Evolutionary conservation across 495 filamentous ascomycete species (phyloP).

Genomic region (Penicillium desertorum): DNA sequence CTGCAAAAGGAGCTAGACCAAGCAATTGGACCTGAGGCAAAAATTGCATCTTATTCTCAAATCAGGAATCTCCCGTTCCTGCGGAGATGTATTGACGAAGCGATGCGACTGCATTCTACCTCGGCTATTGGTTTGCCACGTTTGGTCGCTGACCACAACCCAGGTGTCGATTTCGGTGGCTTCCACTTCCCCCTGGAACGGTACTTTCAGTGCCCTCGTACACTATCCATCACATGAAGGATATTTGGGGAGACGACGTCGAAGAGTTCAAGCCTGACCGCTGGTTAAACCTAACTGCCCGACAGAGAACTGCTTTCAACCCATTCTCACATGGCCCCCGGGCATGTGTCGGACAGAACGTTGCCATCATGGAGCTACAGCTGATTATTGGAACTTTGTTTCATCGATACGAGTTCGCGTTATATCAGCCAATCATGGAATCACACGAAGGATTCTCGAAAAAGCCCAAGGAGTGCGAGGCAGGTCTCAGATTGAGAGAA

Average conservation of each 20-base stretch:
- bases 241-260: constrained; percentile 71
- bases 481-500: constrained; percentile 57
- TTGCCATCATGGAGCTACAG: constrained; percentile 82
- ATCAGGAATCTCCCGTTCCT: constrained; percentile 70
- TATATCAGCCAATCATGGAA: constrained; percentile 59
- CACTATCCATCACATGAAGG: constrained; percentile 69
- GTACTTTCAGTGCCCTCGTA: constrained; percentile 75
- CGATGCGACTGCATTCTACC: constrained; percentile 75
- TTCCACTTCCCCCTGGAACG: constrained; percentile 64
- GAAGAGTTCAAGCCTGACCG: constrained; percentile 75
- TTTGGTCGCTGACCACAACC: constrained; percentile 55
- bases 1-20: constrained; percentile 68
- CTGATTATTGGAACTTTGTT: constrained; percentile 71
- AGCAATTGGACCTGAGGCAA: constrained; percentile 49
- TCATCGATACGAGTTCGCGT: constrained; percentile 62
- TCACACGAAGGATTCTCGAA: constrained; percentile 78
- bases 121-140: constrained; percentile 78
- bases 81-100: constrained; percentile 71
- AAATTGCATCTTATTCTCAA: constrained; percentile 59
- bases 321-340: constrained; percentile 74
- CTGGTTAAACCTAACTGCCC: constrained; percentile 57
- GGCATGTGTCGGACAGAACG: constrained; percentile 72
- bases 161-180: constrained; percentile 44
- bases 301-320: constrained; percentile 69
- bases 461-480: constrained; percentile 68